Evolutionary conservation across 2,329 filamentous ascomycete genomes (phyloP), one percentile per base, ranked within the genome.

Genomic region (Colletotrichum acutatum): DNA sequence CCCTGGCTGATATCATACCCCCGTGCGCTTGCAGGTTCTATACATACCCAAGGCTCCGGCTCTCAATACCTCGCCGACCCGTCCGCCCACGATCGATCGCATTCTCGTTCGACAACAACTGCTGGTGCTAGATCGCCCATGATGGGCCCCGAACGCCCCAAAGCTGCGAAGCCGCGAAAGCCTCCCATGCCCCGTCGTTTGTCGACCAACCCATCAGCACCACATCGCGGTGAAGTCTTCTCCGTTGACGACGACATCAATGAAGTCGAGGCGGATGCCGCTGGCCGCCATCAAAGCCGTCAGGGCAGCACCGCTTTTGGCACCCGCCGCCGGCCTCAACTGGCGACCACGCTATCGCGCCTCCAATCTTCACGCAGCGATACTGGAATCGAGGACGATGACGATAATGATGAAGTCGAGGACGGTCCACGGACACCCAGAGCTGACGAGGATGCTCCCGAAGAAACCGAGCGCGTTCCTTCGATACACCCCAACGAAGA

Each of bases 231-330:
- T 34, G 93, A 94, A 74, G 88, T 96, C 73, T 98, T 97, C 83
- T 98, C 95, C 0, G 94, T 94, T 60, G 95, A 98, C 80, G 96
- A 98, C 81, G 95, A 95, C 79, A 86, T 91, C 28, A 88, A 91
- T 75, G 96, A 98, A 82, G 91, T 98, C 24, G 92, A 94, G 79
- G 90, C 90, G 74, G 93, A 95, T 78, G 74, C 74, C 9, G 83
- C 83, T 57, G 85, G 82, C 72, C 85, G 88, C 76, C 85, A 89
- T 70, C 82, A 80, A 8, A 79, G 77, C 16, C 42, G 42, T 8
- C 77, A 78, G 49, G 79, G 80, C 16, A 54, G 12, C 5, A 59
- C 58, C 69, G 77, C 76, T 26, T 79, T 79, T 53, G 74, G 77
- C 42, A 77, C 78, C 19, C 82, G 83, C 42, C 83, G 84, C 37